Conservation (phyloP, 78 protist species). For the Dictyostelium intermedium region DNA sequence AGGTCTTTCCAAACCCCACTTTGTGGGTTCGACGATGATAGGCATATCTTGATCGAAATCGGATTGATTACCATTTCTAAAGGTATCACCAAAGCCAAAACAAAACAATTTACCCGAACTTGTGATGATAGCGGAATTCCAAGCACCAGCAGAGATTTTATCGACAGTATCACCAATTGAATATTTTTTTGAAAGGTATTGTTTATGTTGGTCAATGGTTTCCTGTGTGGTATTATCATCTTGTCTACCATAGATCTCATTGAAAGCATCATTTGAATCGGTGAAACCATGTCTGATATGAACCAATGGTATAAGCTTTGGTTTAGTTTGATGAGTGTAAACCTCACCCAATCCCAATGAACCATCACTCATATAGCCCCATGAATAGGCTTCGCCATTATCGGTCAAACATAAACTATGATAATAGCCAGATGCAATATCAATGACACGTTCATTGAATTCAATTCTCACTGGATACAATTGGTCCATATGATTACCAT, state of each 20-base stretch:
- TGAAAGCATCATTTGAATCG: slow-evolving; percentile 1
- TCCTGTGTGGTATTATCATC: background rate
- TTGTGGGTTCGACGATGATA: background rate
- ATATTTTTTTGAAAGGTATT: background rate
- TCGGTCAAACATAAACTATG: slow-evolving; percentile 34
- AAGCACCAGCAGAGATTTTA: slow-evolving; percentile 60
- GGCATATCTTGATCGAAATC: slow-evolving; percentile 66
- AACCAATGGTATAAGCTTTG: slow-evolving; percentile 37
- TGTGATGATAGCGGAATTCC: slow-evolving; percentile 64
- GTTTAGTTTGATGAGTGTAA: slow-evolving; percentile 42
- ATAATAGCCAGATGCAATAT: slow-evolving; percentile 47
- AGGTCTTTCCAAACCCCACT: slow-evolving; percentile 34
- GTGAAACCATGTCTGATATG: slow-evolving; percentile 21
- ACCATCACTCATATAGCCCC: slow-evolving; percentile 73
- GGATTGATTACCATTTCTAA: slow-evolving; percentile 19
- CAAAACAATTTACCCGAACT: slow-evolving; percentile 37
- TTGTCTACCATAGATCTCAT: slow-evolving; percentile 15
- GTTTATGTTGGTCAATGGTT: background rate
- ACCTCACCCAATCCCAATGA: slow-evolving; percentile 54
- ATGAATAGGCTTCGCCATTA: slow-evolving; percentile 43
- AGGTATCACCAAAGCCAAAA: slow-evolving; percentile 72
- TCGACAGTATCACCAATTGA: slow-evolving; percentile 26
- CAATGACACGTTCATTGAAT: slow-evolving; percentile 16
- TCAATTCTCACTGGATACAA: slow-evolving; percentile 7
- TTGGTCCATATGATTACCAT: slow-evolving; percentile 1